Base-by-base conservation (phyloP, 2,329 filamentous ascomycete species). In the Bipolaris cookei region DNA sequence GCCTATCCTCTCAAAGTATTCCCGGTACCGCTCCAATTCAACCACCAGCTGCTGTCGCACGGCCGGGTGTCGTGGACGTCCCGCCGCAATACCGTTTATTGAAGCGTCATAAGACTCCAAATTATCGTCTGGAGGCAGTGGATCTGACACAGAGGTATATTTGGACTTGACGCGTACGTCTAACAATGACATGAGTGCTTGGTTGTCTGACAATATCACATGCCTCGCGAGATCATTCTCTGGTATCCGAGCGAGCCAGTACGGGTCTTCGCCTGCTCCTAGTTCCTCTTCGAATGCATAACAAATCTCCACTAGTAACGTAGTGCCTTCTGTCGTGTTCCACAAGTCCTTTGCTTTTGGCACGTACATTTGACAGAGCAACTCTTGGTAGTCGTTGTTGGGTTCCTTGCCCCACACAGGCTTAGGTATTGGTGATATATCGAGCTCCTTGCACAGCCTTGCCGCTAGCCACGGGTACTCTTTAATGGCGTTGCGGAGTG, bases 391-490 rank as follows among this genome's bases (percentile, higher is more conserved):
- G 11, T 84, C 81, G 28, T 86, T 84, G 0, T 88, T 83, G 4
- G 90, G 86, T 67, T 86, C 83, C 59, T 88, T 84, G 49, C 91
- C 93, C 94, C 95, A 98, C 30, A 98, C 85, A 0, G 87, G 85
- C 32, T 88, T 88, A 1, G 95, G 93, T 6, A 91, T 81, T 6
- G 84, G 83, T 13, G 92, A 89, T 28, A 97, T 82, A 61, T 89
- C 88, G 23, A 98, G 81, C 45, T 91, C 90, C 66, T 90, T 88
- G 73, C 94, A 95, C 3, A 99, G 80, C 20, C 88, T 83, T 51
- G 86, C 88, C 67, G 94, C 92, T 2, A 97, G 82, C 92, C 93
- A 99, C 0, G 95, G 94, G 51, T 92, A 86, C 25, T 81, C 81
- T 54, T 86, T 82, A 74, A 97, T 90, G 2, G 91, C 90, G 6